Conservation (phyloP, 495 filamentous ascomycete genomes). For the Symbiotaphrina buchneri region DNA sequence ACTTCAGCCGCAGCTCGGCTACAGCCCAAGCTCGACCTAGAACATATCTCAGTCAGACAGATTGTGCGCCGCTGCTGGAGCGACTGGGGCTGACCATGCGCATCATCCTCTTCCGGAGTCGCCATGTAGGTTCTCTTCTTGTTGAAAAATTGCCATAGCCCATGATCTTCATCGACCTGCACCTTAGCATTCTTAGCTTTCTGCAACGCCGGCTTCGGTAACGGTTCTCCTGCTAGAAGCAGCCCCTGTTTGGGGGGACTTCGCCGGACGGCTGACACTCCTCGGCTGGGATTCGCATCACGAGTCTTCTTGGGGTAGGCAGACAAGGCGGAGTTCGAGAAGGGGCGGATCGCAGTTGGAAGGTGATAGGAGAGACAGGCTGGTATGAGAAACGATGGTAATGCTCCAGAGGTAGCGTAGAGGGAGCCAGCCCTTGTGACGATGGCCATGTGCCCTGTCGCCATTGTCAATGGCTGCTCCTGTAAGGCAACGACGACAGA, state of each 20-base stretch:
- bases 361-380: neutral
- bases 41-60: neutral
- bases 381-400: neutral
- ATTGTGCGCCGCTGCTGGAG: neutral
- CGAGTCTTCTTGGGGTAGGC: slow-evolving; percentile 7
- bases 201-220: slow-evolving; percentile 50
- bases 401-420: neutral
- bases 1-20: slow-evolving; percentile 72
- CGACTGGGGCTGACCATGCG: slow-evolving; percentile 31
- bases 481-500: too few species aligned
- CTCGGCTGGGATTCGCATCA: slow-evolving; percentile 48
- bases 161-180: slow-evolving; percentile 48
- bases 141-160: slow-evolving; percentile 86
- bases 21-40: slow-evolving; percentile 61
- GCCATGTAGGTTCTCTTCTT: slow-evolving; percentile 34
- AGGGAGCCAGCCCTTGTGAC: neutral
- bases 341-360: neutral
- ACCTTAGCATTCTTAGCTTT: slow-evolving; percentile 22
- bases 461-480: too few species aligned
- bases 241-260: slow-evolving; percentile 53
- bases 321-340: neutral
- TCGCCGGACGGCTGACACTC: slow-evolving; percentile 55
- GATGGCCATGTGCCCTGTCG: too few species aligned
- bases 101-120: slow-evolving; percentile 38
- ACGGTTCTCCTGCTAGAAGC: slow-evolving; percentile 40